phyloP scores from a whole-genome alignment of 78 protist species.

The Protostelium mycophagum region DNA sequence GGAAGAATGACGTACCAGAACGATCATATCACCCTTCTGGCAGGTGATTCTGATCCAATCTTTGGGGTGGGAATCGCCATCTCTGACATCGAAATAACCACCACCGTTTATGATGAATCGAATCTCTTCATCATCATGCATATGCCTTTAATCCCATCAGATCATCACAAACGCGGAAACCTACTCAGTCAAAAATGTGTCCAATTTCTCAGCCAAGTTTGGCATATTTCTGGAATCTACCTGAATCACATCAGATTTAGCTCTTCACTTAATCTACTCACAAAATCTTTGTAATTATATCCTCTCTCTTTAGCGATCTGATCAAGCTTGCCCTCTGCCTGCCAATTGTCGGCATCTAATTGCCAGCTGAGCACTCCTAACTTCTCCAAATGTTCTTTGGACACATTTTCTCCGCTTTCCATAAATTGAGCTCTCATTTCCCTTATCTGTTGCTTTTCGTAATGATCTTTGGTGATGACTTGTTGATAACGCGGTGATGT shows the following conservation, averaged over 20 bases:
- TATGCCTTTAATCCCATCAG: conserved; percentile 39
- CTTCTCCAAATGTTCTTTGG: neutral
- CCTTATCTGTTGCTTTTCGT: neutral
- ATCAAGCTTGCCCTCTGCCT: conserved; percentile 21
- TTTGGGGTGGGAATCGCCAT: conserved; percentile 28
- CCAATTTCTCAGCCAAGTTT: conserved; percentile 59
- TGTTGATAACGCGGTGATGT: neutral
- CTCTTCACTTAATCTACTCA: neutral
- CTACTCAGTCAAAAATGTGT: conserved; percentile 76
- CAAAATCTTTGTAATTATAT: conserved; percentile 67
- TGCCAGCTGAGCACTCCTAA: neutral
- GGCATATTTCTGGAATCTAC: conserved; percentile 37
- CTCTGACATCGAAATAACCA: conserved; percentile 89
- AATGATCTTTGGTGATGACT: neutral
- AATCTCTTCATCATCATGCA: conserved; percentile 89
- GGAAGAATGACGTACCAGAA: conserved; percentile 41
- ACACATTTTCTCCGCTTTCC: neutral
- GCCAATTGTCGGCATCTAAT: neutral
- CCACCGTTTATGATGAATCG: conserved; percentile 80
- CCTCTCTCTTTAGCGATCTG: conserved; percentile 41
- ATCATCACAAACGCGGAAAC: neutral
- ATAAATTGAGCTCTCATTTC: neutral
- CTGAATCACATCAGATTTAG: neutral
- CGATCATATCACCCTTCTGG: conserved; percentile 64
- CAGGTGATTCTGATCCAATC: conserved; percentile 79